These are phyloP conservation scores for Candida andamanensis DNA, from an alignment of 805 yeast genomes.

Conservation along the genomic window DNA sequence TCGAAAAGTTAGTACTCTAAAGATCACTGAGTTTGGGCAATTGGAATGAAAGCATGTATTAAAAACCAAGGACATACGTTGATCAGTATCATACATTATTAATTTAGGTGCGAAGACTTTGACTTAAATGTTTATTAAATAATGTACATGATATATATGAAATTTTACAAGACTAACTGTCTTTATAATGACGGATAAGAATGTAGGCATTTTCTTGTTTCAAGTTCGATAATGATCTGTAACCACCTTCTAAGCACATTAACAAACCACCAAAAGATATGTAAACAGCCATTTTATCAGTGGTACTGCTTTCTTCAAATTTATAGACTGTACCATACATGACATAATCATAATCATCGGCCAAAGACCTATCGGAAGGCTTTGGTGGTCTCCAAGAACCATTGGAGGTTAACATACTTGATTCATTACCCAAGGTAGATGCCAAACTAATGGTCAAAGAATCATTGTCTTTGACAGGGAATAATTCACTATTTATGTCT, in stretches of 20 bases:
- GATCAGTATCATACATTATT: constrained; percentile 2
- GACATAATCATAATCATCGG: constrained; percentile 96
- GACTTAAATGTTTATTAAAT: neutral
- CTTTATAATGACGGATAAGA: constrained; percentile 69
- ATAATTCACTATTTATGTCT: constrained; percentile 87
- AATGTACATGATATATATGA: neutral
- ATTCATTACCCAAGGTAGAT: constrained; percentile 55
- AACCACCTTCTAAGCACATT: constrained; percentile 91
- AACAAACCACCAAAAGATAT: constrained; percentile 94
- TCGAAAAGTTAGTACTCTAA: constrained; percentile 5
- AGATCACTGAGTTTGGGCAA: too few relatives aligned
- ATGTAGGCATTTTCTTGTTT: constrained; percentile 93
- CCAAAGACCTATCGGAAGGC: constrained; percentile 76
- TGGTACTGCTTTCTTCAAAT: constrained; percentile 75
- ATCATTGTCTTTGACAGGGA: constrained; percentile 74
- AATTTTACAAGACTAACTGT: constrained; percentile 7
- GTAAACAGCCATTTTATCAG: constrained; percentile 76
- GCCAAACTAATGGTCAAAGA: constrained; percentile 84
- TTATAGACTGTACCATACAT: constrained; percentile 98
- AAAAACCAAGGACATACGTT: constrained; percentile 2
- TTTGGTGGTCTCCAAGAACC: constrained; percentile 83
- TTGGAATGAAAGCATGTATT: neutral
- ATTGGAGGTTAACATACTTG: constrained; percentile 41
- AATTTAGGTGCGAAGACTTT: neutral
- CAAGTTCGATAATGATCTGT: constrained; percentile 78